Conservation (phyloP, 2,329 filamentous ascomycete genomes). For the Aphanocladium album region DNA sequence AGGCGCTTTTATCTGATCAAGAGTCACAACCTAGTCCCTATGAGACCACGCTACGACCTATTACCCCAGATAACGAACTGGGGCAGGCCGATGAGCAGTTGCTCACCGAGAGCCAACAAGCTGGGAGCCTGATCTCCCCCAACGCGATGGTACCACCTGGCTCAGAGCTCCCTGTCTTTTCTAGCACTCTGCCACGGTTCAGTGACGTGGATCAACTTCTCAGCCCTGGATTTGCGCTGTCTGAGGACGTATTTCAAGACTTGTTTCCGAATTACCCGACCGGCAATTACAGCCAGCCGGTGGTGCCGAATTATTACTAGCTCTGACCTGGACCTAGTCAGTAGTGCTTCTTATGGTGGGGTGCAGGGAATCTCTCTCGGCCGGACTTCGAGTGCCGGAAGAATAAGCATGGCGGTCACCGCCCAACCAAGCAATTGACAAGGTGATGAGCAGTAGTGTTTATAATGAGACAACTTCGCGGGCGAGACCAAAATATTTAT, state of each 20-base stretch:
- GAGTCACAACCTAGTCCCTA: background rate
- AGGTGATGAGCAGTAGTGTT: background rate
- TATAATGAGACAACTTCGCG: background rate
- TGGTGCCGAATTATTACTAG: background rate
- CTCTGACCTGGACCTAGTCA: background rate
- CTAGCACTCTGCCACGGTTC: background rate
- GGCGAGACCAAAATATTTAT: background rate
- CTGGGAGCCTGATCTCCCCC: background rate
- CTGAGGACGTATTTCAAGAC: background rate
- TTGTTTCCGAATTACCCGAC: background rate
- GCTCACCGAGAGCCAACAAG: background rate
- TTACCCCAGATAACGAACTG: background rate
- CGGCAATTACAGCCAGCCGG: background rate
- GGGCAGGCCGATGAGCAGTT: background rate
- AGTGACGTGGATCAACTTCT: constrained; percentile 3
- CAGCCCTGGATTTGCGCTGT: background rate
- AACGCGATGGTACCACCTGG: background rate
- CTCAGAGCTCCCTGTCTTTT: background rate
- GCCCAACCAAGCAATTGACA: too few species aligned
- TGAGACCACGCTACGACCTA: background rate
- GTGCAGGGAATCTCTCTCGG: too few species aligned
- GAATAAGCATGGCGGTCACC: too few species aligned
- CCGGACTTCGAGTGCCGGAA: too few species aligned
- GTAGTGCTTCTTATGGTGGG: background rate
- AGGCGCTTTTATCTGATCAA: background rate